Percentiles rank a stretch among this genome's conserved stretches.
Evolutionary conservation across 495 filamentous ascomycete genomes (phyloP).

Genomic region (Xylaria nigripes): DNA sequence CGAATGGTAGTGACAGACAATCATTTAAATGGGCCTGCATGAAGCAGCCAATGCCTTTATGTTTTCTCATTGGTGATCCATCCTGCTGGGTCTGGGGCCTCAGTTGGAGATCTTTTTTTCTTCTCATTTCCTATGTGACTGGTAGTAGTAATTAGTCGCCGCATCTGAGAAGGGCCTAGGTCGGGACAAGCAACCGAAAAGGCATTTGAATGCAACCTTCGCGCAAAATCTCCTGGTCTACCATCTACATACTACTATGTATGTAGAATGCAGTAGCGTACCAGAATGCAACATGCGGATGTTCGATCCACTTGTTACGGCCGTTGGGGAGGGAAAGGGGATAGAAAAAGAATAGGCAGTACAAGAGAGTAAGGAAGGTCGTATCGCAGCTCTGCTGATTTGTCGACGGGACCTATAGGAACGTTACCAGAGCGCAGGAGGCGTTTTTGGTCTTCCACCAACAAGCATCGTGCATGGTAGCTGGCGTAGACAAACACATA

Average conservation of each 20-base stretch:
- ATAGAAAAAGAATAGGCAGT: neutral
- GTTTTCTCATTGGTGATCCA: constrained; percentile 7
- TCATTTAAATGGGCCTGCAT: neutral
- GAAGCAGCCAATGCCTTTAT: neutral
- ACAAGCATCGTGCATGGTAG: neutral
- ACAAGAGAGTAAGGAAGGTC: neutral
- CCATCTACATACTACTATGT: too few relatives aligned
- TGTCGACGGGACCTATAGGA: neutral
- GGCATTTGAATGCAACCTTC: constrained; percentile 4
- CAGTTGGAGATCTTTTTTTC: neutral
- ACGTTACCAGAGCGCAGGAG: neutral
- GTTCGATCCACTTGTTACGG: neutral
- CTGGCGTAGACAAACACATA: neutral
- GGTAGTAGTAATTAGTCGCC: neutral
- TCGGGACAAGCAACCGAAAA: neutral
- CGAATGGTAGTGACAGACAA: neutral
- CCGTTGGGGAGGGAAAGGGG: neutral
- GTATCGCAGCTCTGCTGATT: neutral
- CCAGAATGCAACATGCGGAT: neutral
- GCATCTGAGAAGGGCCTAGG: neutral
- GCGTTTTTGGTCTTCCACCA: neutral
- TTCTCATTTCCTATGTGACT: neutral
- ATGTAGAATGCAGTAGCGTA: neutral
- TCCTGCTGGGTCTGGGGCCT: constrained; percentile 5
- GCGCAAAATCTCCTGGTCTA: neutral